phyloP scores from a whole-genome alignment of 2,329 filamentous ascomycete genomes.

The Claviceps monticola region DNA sequence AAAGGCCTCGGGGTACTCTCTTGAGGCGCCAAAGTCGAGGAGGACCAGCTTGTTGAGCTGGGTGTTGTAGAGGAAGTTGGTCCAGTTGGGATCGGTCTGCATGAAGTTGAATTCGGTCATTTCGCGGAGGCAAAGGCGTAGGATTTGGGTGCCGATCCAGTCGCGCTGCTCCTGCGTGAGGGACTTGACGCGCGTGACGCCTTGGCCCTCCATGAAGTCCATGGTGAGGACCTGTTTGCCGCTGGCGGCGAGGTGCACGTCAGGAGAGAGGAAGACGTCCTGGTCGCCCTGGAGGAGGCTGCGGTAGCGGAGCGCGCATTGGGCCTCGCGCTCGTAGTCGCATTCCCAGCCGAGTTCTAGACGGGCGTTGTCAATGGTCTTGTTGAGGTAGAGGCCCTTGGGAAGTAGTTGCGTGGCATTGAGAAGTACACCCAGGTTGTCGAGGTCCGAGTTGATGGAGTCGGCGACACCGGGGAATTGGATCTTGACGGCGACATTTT shows the following conservation, averaged over 20 bases:
- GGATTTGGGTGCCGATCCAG: slow-evolving; percentile 90
- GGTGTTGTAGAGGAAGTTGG: slow-evolving; percentile 88
- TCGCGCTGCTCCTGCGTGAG: slow-evolving; percentile 77
- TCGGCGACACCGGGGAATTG: slow-evolving; percentile 94
- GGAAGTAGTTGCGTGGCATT: slow-evolving; percentile 83
- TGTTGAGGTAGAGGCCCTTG: slow-evolving; percentile 85
- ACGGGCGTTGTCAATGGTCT: slow-evolving; percentile 91
- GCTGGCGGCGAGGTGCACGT: slow-evolving; percentile 63
- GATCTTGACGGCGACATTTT: slow-evolving; percentile 82
- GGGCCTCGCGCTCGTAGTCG: slow-evolving; percentile 81
- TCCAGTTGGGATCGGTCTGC: slow-evolving; percentile 99
- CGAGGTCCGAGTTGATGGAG: slow-evolving; percentile 92
- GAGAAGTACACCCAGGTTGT: slow-evolving; percentile 80
- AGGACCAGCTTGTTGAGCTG: slow-evolving; percentile 63
- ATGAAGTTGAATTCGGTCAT: slow-evolving; percentile 93
- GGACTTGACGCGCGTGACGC: slow-evolving; percentile 64
- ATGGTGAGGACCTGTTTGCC: slow-evolving; percentile 84
- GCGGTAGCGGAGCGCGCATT: slow-evolving; percentile 63
- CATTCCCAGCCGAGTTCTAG: slow-evolving; percentile 93
- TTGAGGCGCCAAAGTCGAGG: slow-evolving; percentile 86
- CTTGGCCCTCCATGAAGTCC: slow-evolving; percentile 76
- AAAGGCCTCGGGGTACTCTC: slow-evolving; percentile 72
- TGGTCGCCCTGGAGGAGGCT: slow-evolving; percentile 53
- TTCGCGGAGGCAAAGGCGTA: slow-evolving; percentile 83
- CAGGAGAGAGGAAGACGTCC: slow-evolving; percentile 65